Conservation (phyloP, 2,329 filamentous ascomycete genomes). For the Pseudogymnoascus sp. region DNA sequence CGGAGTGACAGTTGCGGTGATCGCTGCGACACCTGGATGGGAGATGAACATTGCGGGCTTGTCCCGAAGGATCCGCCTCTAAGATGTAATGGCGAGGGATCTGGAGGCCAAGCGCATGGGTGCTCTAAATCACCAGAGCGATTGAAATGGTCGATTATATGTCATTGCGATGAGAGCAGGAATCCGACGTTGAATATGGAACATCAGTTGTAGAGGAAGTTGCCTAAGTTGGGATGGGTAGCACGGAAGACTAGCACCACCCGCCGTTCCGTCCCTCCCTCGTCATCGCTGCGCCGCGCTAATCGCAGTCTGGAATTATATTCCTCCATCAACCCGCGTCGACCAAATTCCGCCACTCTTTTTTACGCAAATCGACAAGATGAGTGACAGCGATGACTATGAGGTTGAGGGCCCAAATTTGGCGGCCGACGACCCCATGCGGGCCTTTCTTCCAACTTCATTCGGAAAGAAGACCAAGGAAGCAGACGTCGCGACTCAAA, state of each 20-base stretch:
- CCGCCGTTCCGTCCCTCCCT: background rate
- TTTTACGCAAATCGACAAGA: conserved; percentile 24
- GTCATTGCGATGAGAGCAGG: background rate
- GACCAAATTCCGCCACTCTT: background rate
- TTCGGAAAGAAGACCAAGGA: conserved; percentile 78
- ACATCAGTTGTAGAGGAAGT: background rate
- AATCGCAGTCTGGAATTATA: conserved; percentile 9
- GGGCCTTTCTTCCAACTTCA: conserved; percentile 68
- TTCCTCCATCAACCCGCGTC: background rate
- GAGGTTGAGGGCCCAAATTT: conserved; percentile 48
- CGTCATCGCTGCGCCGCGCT: conserved; percentile 2
- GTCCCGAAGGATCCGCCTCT: conserved; percentile 1
- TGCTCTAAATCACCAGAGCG: background rate
- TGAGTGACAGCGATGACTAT: conserved; percentile 55
- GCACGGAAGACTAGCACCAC: background rate
- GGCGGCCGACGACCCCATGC: conserved; percentile 60
- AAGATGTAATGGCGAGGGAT: background rate
- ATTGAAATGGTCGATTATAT: background rate
- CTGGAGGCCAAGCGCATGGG: background rate
- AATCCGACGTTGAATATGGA: background rate
- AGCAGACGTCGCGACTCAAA: conserved; percentile 69
- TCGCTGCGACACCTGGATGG: background rate
- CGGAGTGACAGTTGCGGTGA: background rate
- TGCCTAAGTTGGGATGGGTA: conserved; percentile 4
- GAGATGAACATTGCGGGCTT: conserved; percentile 8